Evolutionary conservation across 257 asterid genomes (phyloP).

Genomic region (Solanum appendiculatum): DNA sequence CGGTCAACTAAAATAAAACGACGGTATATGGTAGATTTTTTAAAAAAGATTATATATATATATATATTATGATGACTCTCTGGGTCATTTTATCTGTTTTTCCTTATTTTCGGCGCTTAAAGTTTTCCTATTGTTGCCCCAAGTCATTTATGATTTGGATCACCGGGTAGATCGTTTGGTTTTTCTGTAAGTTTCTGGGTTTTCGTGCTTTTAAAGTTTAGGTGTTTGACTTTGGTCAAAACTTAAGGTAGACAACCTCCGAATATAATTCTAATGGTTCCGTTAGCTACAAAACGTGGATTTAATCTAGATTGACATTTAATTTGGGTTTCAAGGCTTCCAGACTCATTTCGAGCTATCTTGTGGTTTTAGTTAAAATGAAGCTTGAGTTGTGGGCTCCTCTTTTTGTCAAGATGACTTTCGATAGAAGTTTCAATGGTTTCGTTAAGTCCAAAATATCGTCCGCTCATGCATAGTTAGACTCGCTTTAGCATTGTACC

Average conservation of each 20-base stretch:
- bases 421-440: too few species aligned
- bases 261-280: neutral
- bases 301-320: too few species aligned
- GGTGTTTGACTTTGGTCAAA: neutral
- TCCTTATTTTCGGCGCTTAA: neutral
- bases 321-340: neutral
- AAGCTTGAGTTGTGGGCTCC: neutral
- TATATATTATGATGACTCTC: too few species aligned
- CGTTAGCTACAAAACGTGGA: too few species aligned
- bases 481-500: neutral
- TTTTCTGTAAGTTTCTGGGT: neutral
- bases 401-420: neutral
- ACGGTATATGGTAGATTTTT: neutral
- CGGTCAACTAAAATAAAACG: neutral
- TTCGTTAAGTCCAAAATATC: too few species aligned
- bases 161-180: neutral
- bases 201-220: too few species aligned
- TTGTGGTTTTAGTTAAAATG: too few species aligned
- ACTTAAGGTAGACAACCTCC: neutral
- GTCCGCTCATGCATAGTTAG: too few species aligned
- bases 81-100: neutral
- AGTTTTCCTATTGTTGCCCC: neutral
- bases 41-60: too few species aligned
- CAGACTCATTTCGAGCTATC: neutral
- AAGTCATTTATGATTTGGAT: neutral